phyloP scores from a whole-genome alignment of 1,284 basidiomycete genomes.

The Chondrostereum purpureum region DNA sequence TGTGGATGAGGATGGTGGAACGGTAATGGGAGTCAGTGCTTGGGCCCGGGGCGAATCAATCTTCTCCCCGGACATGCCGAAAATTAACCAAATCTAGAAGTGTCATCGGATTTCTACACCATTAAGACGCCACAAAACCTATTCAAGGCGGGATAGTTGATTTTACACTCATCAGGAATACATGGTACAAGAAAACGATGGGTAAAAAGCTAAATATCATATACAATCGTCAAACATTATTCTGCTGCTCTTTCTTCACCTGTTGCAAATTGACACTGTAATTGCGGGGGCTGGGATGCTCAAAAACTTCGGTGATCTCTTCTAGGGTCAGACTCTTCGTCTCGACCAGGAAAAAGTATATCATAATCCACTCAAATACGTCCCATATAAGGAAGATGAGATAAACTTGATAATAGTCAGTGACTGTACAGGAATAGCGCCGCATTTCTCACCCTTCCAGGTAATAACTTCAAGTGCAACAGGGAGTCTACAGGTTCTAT shows the following conservation, averaged over 20 bases:
- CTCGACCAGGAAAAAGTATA: slow-evolving; percentile 39
- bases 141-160: no score
- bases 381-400: slow-evolving; percentile 48
- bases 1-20: slow-evolving; percentile 26
- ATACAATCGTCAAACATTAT: not conserved
- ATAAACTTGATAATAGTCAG: slow-evolving; percentile 31
- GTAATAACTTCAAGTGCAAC: slow-evolving; percentile 35
- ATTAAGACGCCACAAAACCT: no score
- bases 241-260: slow-evolving; percentile 6
- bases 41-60: slow-evolving; percentile 1
- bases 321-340: slow-evolving; percentile 45
- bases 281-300: slow-evolving; percentile 35
- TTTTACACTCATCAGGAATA: not conserved
- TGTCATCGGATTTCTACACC: no score
- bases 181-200: not conserved
- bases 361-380: slow-evolving; percentile 47
- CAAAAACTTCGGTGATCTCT: slow-evolving; percentile 48
- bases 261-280: slow-evolving; percentile 29
- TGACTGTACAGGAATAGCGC: slow-evolving; percentile 1
- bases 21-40: not conserved
- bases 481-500: slow-evolving; percentile 33
- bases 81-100: not conserved
- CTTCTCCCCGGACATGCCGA: not conserved
- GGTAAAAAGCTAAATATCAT: not conserved
- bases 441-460: slow-evolving; percentile 34